These are phyloP conservation scores for Catunica adiposa DNA, from an alignment of 2,329 filamentous ascomycete species.

Conservation along the genomic window DNA sequence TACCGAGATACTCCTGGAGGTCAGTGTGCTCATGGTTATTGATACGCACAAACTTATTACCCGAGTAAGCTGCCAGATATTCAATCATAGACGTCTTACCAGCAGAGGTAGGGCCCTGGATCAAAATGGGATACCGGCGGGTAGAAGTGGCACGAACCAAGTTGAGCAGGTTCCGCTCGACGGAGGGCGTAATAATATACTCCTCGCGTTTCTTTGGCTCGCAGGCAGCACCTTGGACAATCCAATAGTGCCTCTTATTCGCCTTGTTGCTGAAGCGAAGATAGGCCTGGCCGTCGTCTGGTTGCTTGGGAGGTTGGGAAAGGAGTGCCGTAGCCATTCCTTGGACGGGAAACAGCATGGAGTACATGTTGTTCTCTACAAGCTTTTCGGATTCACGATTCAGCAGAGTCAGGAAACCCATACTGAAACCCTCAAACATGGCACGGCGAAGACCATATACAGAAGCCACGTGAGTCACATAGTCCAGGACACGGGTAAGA, in stretches of 20 bases:
- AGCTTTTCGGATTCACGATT: constrained; percentile 65
- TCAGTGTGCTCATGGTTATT: constrained; percentile 99
- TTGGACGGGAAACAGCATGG: constrained; percentile 57
- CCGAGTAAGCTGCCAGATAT: constrained; percentile 88
- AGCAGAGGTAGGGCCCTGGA: constrained; percentile 91
- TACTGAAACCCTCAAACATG: constrained; percentile 87
- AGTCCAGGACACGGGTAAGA: constrained; percentile 74
- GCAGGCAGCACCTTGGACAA: constrained; percentile 54
- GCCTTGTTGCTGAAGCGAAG: constrained; percentile 57
- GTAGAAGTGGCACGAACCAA: constrained; percentile 87
- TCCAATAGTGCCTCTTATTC: constrained; percentile 66
- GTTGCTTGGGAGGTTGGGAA: constrained; percentile 60
- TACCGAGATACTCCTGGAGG: constrained; percentile 90
- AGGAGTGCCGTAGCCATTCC: constrained; percentile 47
- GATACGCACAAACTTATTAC: constrained; percentile 94
- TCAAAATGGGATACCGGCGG: constrained; percentile 75
- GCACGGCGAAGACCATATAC: constrained; percentile 73
- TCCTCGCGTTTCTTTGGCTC: constrained; percentile 55
- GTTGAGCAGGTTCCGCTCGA: constrained; percentile 88
- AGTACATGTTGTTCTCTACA: constrained; percentile 62
- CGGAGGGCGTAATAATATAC: constrained; percentile 93
- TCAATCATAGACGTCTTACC: constrained; percentile 99
- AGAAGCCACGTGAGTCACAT: constrained; percentile 69
- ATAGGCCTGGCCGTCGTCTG: constrained; percentile 59
- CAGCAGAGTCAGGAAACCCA: constrained; percentile 90